Conservation (phyloP, 176 grass and related monocot genomes). For the Triticum dicoccoides region DNA sequence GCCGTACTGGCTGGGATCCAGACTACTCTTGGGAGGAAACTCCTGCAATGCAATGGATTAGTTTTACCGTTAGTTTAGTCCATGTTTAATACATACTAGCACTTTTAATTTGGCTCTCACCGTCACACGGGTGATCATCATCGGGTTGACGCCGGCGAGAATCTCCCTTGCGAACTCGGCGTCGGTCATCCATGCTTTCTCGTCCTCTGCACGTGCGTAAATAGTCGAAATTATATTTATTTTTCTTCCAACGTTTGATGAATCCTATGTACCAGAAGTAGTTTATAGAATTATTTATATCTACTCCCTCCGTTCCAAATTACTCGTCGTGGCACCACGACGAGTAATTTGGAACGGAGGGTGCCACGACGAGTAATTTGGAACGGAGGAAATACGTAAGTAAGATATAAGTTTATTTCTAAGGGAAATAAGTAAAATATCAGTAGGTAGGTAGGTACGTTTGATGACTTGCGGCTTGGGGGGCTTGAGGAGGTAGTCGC, state of each 20-base stretch:
- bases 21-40: neutral
- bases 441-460: neutral
- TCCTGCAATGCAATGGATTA: neutral
- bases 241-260: no score
- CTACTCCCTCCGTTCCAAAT: no score
- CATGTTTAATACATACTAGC: neutral
- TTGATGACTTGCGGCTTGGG: neutral
- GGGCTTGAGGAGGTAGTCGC: constrained; percentile 2
- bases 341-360: no score
- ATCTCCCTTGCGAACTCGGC: neutral
- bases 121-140: neutral
- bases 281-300: no score
- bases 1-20: neutral
- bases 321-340: no score
- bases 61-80: neutral
- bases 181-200: constrained; percentile 11
- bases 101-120: neutral
- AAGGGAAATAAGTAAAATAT: neutral
- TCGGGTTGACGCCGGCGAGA: constrained; percentile 1
- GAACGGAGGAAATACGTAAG: no score
- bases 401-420: no score
- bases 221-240: no score
- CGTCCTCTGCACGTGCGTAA: neutral
- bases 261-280: no score
- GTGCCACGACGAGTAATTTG: no score